Evolutionary conservation across 305 asterid genomes (phyloP).

Genomic region (Fraxinus floribunda): DNA sequence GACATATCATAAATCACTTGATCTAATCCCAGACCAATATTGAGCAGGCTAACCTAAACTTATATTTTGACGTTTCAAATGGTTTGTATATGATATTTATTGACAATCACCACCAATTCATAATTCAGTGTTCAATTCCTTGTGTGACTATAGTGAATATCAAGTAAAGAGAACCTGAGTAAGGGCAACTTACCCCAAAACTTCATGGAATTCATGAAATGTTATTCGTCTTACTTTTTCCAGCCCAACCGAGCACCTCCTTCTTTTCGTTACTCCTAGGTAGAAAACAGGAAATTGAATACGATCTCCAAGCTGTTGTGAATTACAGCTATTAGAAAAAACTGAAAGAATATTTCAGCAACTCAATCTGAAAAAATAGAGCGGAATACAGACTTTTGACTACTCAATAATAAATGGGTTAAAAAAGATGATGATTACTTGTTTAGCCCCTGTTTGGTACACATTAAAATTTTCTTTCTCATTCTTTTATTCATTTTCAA

Average conservation of each 20-base stretch:
- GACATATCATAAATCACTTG: background rate
- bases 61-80: background rate
- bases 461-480: too few species aligned
- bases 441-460: background rate
- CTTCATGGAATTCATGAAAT: constrained; percentile 76
- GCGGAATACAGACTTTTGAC: constrained; percentile 13
- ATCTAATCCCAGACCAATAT: background rate
- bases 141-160: constrained; percentile 8
- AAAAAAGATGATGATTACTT: constrained; percentile 5
- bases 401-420: background rate
- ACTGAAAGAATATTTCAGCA: background rate
- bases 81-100: background rate
- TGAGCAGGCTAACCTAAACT: background rate
- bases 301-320: constrained; percentile 67
- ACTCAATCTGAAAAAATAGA: background rate
- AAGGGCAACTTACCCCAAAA: constrained; percentile 51
- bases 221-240: constrained; percentile 60
- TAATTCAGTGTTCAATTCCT: background rate
- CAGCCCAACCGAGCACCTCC: constrained; percentile 68
- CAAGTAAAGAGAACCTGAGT: constrained; percentile 4
- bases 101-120: background rate
- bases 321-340: constrained; percentile 14
- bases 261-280: constrained; percentile 71
- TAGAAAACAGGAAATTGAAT: constrained; percentile 47
- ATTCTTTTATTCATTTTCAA: too few species aligned